phyloP scores from a whole-genome alignment of 2,329 filamentous ascomycete genomes.

The Xylaria digitata region DNA sequence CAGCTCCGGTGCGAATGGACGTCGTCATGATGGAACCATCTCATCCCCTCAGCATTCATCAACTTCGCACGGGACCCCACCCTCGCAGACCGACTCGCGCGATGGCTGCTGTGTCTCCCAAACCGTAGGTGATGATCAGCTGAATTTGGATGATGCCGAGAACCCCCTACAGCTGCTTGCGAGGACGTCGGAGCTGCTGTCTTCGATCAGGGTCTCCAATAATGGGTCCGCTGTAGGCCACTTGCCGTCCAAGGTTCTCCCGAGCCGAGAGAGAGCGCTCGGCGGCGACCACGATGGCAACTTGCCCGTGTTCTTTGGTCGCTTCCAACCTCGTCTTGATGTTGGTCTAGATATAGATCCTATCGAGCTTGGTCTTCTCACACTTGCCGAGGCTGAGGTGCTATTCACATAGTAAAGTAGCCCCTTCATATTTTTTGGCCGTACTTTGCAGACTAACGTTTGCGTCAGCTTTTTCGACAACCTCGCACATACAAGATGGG shows the following conservation, averaged over 20 bases:
- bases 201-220: constrained; percentile 48
- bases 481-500: constrained; percentile 79
- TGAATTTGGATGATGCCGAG: constrained; percentile 74
- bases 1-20: constrained; percentile 40
- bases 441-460: constrained; percentile 21
- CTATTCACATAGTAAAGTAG: constrained; percentile 69
- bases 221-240: constrained; percentile 23
- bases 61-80: constrained; percentile 47
- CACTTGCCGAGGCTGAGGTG: constrained; percentile 70
- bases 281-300: constrained; percentile 59
- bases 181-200: constrained; percentile 73
- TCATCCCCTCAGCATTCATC: constrained; percentile 48
- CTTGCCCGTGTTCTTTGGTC: constrained; percentile 74
- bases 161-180: constrained; percentile 80
- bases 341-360: constrained; percentile 73
- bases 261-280: constrained; percentile 49
- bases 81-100: constrained; percentile 47
- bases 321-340: constrained; percentile 71
- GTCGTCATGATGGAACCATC: constrained; percentile 41
- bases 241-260: constrained; percentile 39
- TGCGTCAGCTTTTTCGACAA: constrained; percentile 72
- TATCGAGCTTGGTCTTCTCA: constrained; percentile 75
- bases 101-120: constrained; percentile 46
- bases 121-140: constrained; percentile 58
- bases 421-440: background rate